Evolutionary conservation across 2,329 filamentous ascomycete species (phyloP).

Genomic region (Fonsecaea erecta): DNA sequence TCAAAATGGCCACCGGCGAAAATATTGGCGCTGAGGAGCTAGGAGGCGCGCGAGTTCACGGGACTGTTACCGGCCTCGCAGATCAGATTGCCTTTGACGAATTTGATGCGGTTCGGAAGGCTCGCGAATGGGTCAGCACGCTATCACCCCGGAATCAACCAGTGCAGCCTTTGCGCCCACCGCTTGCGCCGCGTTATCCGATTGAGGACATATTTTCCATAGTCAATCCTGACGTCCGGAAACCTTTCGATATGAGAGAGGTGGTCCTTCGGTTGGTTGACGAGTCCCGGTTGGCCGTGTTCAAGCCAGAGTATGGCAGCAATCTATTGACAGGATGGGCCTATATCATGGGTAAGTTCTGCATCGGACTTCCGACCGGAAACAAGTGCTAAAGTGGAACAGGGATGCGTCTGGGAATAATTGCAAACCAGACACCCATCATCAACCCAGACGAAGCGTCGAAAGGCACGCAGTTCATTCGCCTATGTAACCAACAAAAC

Average conservation of each 20-base stretch:
- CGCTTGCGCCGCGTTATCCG: constrained; percentile 42
- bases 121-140: constrained; percentile 45
- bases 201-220: constrained; percentile 46
- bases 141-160: constrained; percentile 27
- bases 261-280: constrained; percentile 51
- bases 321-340: constrained; percentile 49
- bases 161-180: constrained; percentile 11
- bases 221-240: constrained; percentile 48
- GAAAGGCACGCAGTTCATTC: constrained; percentile 52
- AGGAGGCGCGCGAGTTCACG: constrained; percentile 51
- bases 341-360: constrained; percentile 44
- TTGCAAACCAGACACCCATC: constrained; percentile 50
- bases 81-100: constrained; percentile 53
- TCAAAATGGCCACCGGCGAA: constrained; percentile 56
- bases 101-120: constrained; percentile 50
- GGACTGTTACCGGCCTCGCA: constrained; percentile 48
- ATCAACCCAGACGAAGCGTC: constrained; percentile 49
- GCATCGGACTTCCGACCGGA: background rate
- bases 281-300: constrained; percentile 46
- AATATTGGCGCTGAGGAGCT: constrained; percentile 49
- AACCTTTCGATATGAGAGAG: constrained; percentile 47
- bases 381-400: background rate
- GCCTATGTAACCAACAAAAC: constrained; percentile 51
- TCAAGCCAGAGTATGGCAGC: constrained; percentile 50
- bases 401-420: constrained; percentile 47